Percentiles rank a stretch among this genome's conserved stretches.
Evolutionary conservation across 164 flowering plant genomes (phyloP).

Genomic region (Taxillus chinensis): DNA sequence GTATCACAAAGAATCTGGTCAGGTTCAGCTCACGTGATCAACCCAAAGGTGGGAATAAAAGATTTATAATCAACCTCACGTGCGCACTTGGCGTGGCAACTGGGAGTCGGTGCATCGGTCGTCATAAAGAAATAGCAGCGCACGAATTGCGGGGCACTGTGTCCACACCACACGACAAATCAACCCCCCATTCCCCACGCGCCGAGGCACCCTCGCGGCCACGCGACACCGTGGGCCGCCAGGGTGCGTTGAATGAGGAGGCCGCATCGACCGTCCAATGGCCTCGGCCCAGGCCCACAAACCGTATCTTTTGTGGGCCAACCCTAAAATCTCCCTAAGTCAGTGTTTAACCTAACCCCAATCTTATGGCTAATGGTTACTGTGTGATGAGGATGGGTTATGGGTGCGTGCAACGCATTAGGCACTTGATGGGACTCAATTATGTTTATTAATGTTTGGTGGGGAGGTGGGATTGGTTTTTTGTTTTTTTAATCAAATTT

Average conservation of each 20-base stretch:
- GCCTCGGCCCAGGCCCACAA: conserved; percentile 15
- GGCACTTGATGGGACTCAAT: not conserved
- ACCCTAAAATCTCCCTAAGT: not conserved
- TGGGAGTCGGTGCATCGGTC: conserved; percentile 53
- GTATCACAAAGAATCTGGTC: too few relatives aligned
- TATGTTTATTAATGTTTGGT: too few relatives aligned
- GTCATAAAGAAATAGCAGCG: conserved; percentile 26
- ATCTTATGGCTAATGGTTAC: not conserved
- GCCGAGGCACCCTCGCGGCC: not conserved
- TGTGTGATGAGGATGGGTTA: not conserved
- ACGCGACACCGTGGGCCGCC: too few relatives aligned
- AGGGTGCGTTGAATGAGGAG: not conserved
- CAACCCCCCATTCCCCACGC: conserved; percentile 14
- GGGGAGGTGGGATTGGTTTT: too few relatives aligned
- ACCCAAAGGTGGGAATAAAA: too few relatives aligned
- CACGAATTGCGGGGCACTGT: conserved; percentile 50
- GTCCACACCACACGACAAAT: conserved; percentile 17
- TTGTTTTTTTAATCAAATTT: too few relatives aligned
- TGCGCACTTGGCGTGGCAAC: conserved; percentile 56
- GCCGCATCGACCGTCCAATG: conserved; percentile 32
- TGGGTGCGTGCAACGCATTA: not conserved
- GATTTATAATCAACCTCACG: conserved; percentile 26
- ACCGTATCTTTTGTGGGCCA: conserved; percentile 28
- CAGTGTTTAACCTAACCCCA: not conserved
- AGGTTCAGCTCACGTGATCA: too few relatives aligned